phyloP scores from a whole-genome alignment of 179 eudicot species.

The Silene vulgaris region DNA sequence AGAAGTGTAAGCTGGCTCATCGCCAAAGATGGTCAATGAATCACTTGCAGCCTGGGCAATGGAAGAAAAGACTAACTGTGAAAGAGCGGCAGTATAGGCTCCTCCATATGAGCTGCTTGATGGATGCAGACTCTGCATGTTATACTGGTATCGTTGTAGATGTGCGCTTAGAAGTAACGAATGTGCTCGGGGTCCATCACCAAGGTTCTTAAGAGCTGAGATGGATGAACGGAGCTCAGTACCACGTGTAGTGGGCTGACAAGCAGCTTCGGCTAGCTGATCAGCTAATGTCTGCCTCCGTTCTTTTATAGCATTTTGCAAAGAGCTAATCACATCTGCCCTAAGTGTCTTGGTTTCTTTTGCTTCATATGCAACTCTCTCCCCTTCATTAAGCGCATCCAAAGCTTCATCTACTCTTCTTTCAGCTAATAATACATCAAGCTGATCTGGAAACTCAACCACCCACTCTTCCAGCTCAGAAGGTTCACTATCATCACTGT shows the following conservation, averaged over 20 bases:
- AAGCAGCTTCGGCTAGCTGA: slow-evolving; percentile 95
- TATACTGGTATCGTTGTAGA: slow-evolving; percentile 76
- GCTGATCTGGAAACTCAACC: slow-evolving; percentile 79
- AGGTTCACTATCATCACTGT: slow-evolving; percentile 47
- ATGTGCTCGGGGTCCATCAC: slow-evolving; percentile 97
- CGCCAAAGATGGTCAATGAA: slow-evolving; percentile 69
- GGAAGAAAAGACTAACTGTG: slow-evolving; percentile 88
- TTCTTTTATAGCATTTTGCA: slow-evolving; percentile 57
- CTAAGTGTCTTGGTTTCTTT: slow-evolving; percentile 57
- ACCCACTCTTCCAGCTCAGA: slow-evolving; percentile 76
- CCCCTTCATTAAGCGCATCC: slow-evolving; percentile 75
- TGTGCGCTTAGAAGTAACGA: slow-evolving; percentile 82
- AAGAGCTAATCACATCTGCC: slow-evolving; percentile 43
- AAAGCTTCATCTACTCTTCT: slow-evolving; percentile 91
- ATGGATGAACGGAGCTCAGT: slow-evolving; percentile 83
- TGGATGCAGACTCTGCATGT: slow-evolving; percentile 90
- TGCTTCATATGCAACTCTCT: slow-evolving; percentile 63
- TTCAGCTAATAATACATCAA: slow-evolving; percentile 93
- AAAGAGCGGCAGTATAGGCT: slow-evolving; percentile 96
- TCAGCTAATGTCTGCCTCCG: slow-evolving; percentile 84
- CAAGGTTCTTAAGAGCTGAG: slow-evolving; percentile 83
- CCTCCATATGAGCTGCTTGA: slow-evolving; percentile 98
- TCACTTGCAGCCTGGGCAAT: slow-evolving; percentile 90
- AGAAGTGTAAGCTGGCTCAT: slow-evolving; percentile 82
- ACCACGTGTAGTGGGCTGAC: slow-evolving; percentile 97